Base-by-base conservation (phyloP, 345 rosid species). In the Populus pruinosa region DNA sequence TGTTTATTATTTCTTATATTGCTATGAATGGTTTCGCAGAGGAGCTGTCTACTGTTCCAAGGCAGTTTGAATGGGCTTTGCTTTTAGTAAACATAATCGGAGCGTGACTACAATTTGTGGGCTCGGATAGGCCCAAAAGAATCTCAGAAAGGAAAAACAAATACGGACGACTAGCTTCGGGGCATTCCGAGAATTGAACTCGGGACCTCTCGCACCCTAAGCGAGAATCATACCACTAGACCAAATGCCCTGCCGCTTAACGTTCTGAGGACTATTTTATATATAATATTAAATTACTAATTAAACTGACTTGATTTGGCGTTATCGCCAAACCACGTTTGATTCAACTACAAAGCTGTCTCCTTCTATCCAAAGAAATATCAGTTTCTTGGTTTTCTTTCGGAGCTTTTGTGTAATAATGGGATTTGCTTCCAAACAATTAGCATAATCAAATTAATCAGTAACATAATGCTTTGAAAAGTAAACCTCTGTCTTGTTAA, bases 131-230 rank as follows among this genome's bases (percentile, higher is more conserved):
- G 64, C 64, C 64, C 64, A 23, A 59, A n/a, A 9, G 16, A 23
- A 59, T 59, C 29, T 59, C 14, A 4, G 27, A 8, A n/a, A 59
- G 14, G 10, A 55, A 55, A 20, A 55, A 55, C 6, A 8, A 6
- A 21, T 0, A 55, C 7, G 1, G 1, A 0, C 2, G 3, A 11
- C 3, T 11, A 20, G 6, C 3, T 3, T 1, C 0, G 89, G 89
- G 87, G 89, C 84, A 87, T 87, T 92, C 90, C 89, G 90, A 92
- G 89, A 88, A 87, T 92, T 85, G 91, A 87, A 87, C 92, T 90
- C 90, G 88, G 89, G 91, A 89, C 92, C 90, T 91, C 96, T 91
- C 86, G 90, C 89, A 90, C 91, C 91, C 91, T 87, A 93, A 93
- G 90, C 88, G 82, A 90, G 92, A 88, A 90, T 88, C 92, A 88